Base-by-base conservation (phyloP, 148 eudicot genomes). In the Heliosperma pusillum region DNA sequence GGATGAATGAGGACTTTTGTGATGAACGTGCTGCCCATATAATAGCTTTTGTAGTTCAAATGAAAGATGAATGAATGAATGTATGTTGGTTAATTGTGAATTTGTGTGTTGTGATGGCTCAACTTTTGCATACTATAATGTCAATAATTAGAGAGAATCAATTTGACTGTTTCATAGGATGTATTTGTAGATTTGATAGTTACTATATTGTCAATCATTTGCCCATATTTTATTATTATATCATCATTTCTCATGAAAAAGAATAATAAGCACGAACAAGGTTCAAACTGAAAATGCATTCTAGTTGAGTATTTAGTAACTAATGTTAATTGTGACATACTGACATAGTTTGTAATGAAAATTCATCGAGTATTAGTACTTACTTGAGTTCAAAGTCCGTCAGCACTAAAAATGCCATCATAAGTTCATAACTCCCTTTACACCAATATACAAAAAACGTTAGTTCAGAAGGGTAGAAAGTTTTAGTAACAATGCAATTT, bases 11-110 rank as follows among this genome's bases (percentile, higher is more conserved):
- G 15, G 69, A 26, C 44, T 10, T 73, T 57, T 45, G 7, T n/a
- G 5, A 47, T 75, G 71, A 52, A 71, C 79, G 76, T 80, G 83
- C 26, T 57, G 3, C 4, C 63, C 76, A 71, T 65, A 24, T 65
- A 33, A 2, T 55, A 27, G 75, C 3, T 75, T 75, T 53, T 52
- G 66, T 42, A 70, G 61, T 24, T 70, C 55, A 26, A 12, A 42
- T 19, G 20, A n/a, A n/a, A n/a, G n/a, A n/a, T n/a, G n/a, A n/a
- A 5, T 61, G 64, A 27, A 27, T 60, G n/a, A 45, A 70, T 70
- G 36, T 71, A 52, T 29, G 33, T n/a, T n/a, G n/a, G n/a, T n/a
- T n/a, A n/a, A n/a, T n/a, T n/a, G n/a, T n/a, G n/a, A n/a, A n/a
- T n/a, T n/a, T n/a, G n/a, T n/a, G n/a, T n/a, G n/a, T 9, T 10